phyloP scores from a whole-genome alignment of 208 protist species.

The Crithidia fasciculata region DNA sequence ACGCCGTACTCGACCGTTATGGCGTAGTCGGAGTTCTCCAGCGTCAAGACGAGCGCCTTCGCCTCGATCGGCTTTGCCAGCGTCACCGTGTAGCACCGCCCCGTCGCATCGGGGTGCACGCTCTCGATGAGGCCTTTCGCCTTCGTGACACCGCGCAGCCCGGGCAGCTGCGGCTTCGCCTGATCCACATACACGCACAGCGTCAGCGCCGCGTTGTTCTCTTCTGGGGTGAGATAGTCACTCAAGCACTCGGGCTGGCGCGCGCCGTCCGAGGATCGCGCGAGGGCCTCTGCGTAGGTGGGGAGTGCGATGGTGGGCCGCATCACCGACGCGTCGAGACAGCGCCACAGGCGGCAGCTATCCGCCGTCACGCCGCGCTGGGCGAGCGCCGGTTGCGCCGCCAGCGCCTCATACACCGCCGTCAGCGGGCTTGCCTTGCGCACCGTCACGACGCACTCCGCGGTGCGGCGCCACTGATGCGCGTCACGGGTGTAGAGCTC shows the following conservation, averaged over 20 bases:
- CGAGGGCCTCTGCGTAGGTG: conserved; percentile 34
- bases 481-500: conserved; percentile 60
- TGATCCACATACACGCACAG: conserved; percentile 64
- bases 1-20: conserved; percentile 29
- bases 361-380: conserved; percentile 30
- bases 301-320: conserved; percentile 41
- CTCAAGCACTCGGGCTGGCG: conserved; percentile 18
- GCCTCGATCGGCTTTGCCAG: conserved; percentile 23
- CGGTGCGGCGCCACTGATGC: conserved; percentile 23
- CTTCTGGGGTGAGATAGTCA: conserved; percentile 34
- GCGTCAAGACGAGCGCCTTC: conserved; percentile 19
- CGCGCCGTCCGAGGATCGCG: not conserved
- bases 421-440: conserved; percentile 54
- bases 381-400: conserved; percentile 35
- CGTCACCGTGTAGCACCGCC: conserved; percentile 31
- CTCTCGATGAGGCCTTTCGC: conserved; percentile 22
- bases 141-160: conserved; percentile 21
- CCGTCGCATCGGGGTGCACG: conserved; percentile 11
- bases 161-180: conserved; percentile 30
- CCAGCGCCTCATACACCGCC: conserved; percentile 57
- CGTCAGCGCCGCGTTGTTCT: conserved; percentile 31
- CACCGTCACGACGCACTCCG: conserved; percentile 56
- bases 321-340: conserved; percentile 24
- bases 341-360: conserved; percentile 62
- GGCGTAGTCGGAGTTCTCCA: conserved; percentile 30